phyloP scores from a whole-genome alignment of 2,329 filamentous ascomycete genomes.

The Pyricularia grisea region DNA sequence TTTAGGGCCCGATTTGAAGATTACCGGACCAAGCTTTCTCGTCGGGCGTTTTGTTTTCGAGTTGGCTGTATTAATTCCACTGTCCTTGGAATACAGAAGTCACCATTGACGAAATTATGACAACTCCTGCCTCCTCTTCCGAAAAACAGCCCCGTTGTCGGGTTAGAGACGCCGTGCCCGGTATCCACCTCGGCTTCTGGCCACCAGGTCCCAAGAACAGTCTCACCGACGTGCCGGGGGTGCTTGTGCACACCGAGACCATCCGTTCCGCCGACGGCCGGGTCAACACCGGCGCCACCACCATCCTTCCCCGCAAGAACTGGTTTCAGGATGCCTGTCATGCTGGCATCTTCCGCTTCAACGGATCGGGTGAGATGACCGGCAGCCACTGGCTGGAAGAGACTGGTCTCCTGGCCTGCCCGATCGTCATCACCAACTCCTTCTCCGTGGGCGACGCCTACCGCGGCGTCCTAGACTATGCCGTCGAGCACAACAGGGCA shows the following conservation, averaged over 20 bases:
- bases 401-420: constrained; percentile 47
- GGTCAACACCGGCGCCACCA: constrained; percentile 40
- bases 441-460: constrained; percentile 48
- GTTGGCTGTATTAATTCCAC: not conserved
- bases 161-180: constrained; percentile 33
- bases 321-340: constrained; percentile 36
- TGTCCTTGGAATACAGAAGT: not conserved
- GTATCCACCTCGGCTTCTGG: constrained; percentile 32
- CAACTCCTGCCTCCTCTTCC: constrained; percentile 30
- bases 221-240: constrained; percentile 39
- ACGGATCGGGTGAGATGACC: constrained; percentile 54
- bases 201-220: constrained; percentile 35
- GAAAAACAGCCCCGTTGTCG: constrained; percentile 16
- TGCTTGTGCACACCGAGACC: constrained; percentile 31
- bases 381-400: constrained; percentile 53
- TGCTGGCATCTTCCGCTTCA: constrained; percentile 50
- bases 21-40: not conserved
- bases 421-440: constrained; percentile 51
- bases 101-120: not conserved
- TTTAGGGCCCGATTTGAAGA: not conserved
- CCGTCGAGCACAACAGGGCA: constrained; percentile 31
- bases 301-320: constrained; percentile 33
- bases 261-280: not conserved
- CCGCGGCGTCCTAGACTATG: constrained; percentile 48
- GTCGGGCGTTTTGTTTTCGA: not conserved